Conservation (phyloP, 257 asterid species). For the Ocimum tenuiflorum region DNA sequence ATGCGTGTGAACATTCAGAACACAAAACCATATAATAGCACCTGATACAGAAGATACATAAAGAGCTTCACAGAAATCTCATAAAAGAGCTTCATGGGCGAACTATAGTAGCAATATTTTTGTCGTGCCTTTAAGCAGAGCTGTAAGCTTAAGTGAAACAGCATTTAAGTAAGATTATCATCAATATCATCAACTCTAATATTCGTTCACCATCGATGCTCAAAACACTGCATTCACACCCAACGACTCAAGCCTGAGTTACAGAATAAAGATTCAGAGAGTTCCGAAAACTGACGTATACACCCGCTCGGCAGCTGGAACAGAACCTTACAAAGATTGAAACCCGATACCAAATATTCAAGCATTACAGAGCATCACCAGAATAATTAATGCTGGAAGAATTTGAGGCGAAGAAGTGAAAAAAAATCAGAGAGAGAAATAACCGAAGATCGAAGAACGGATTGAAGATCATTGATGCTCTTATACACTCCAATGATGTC, state of each 20-base stretch:
- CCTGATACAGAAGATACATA: not conserved
- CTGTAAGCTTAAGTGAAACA: not conserved
- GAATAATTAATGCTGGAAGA: not conserved
- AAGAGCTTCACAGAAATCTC: too few species aligned
- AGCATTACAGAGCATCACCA: not conserved
- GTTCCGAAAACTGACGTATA: not conserved
- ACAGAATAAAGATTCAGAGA: not conserved
- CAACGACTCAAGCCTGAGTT: not conserved
- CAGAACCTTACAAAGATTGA: not conserved
- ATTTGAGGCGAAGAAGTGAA: not conserved
- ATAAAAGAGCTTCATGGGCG: not conserved
- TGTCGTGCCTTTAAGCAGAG: not conserved
- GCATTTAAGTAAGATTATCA: too few species aligned
- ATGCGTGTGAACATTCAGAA: not conserved
- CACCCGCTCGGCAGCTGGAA: not conserved
- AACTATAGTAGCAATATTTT: not conserved
- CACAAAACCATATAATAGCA: not conserved
- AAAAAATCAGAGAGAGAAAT: not conserved
- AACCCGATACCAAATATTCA: not conserved
- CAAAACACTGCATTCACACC: not conserved
- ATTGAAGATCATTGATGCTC: constrained; percentile 64
- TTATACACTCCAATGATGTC: constrained; percentile 59
- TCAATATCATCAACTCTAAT: too few species aligned
- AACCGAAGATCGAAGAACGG: constrained; percentile 57
- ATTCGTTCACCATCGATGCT: too few species aligned